Percentiles rank a stretch among this genome's conserved stretches.
These are phyloP conservation scores for Hypoxylon sp. DNA, from an alignment of 2,329 filamentous ascomycete genomes.

Conservation along the genomic window DNA sequence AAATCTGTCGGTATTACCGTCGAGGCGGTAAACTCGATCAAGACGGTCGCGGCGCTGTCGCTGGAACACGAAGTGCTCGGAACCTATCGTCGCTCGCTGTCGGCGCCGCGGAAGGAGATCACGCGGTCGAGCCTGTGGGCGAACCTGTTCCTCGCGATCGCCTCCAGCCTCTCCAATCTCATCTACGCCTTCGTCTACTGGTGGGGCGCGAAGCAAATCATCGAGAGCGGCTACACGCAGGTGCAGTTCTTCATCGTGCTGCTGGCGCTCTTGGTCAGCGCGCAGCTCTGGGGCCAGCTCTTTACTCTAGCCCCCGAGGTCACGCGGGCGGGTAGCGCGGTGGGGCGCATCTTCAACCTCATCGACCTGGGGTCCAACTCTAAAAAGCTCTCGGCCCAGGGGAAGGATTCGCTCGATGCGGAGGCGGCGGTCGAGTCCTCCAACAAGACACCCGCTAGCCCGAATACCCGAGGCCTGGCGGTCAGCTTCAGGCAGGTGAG, in stretches of 20 bases:
- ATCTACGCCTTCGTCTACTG: conserved; percentile 83
- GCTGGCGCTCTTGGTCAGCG: conserved; percentile 76
- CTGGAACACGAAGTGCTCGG: conserved; percentile 63
- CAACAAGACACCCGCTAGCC: conserved; percentile 30
- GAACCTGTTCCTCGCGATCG: conserved; percentile 70
- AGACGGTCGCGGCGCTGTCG: conserved; percentile 69
- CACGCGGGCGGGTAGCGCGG: conserved; percentile 72
- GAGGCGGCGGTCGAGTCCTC: conserved; percentile 49
- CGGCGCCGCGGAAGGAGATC: conserved; percentile 66
- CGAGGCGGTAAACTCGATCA: conserved; percentile 74
- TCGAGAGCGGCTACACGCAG: conserved; percentile 70
- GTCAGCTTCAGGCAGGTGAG: conserved; percentile 66
- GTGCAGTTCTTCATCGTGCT: conserved; percentile 82
- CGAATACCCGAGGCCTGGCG: conserved; percentile 46
- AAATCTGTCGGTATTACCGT: conserved; percentile 73
- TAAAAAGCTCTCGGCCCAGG: conserved; percentile 35
- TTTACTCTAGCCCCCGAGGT: conserved; percentile 81
- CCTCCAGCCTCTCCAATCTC: conserved; percentile 71
- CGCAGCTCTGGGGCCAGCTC: conserved; percentile 79
- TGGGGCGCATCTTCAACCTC: conserved; percentile 66
- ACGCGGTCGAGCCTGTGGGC: conserved; percentile 61
- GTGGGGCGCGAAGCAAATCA: conserved; percentile 80
- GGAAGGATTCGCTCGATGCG: conserved; percentile 34
- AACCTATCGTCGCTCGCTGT: conserved; percentile 65
- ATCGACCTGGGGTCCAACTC: conserved; percentile 57